phyloP scores from a whole-genome alignment of 176 grass and related monocot species.

The Echinochloa phyllopogon region DNA sequence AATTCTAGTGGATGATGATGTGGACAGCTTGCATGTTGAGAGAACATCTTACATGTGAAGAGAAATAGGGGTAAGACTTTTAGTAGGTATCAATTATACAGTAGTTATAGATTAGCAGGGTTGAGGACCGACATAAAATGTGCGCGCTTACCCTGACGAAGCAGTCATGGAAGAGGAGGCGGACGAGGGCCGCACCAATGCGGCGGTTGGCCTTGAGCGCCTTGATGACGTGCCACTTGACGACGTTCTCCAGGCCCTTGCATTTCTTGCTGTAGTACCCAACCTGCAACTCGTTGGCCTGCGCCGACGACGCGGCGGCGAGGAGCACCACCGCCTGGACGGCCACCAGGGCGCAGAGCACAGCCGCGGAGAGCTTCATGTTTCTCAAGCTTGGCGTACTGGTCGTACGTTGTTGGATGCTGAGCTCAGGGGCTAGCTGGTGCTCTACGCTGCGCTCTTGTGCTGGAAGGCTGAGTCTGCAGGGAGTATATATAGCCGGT shows the following conservation, averaged over 20 bases:
- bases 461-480: not conserved
- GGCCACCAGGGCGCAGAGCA: slow-evolving; percentile 32
- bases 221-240: slow-evolving; percentile 24
- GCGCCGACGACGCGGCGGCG: not conserved
- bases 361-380: slow-evolving; percentile 46
- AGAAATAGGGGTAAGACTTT: no score
- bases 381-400: no score
- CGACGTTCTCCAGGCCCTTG: slow-evolving; percentile 34
- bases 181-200: slow-evolving; percentile 51
- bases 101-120: no score
- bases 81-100: no score
- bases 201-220: slow-evolving; percentile 43
- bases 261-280: slow-evolving; percentile 47
- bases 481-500: slow-evolving; percentile 33
- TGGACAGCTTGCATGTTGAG: no score
- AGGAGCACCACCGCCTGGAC: slow-evolving; percentile 34
- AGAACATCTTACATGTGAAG: no score
- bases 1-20: no score
- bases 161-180: slow-evolving; percentile 69
- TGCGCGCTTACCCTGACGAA: slow-evolving; percentile 48
- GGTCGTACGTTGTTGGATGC: not conserved
- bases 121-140: no score
- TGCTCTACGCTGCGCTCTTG: not conserved
- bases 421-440: not conserved
- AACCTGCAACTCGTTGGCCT: slow-evolving; percentile 27